Evolutionary conservation across 192 early-diverging fungal species (phyloP).

Genomic region (Cladochytrium replicatum): DNA sequence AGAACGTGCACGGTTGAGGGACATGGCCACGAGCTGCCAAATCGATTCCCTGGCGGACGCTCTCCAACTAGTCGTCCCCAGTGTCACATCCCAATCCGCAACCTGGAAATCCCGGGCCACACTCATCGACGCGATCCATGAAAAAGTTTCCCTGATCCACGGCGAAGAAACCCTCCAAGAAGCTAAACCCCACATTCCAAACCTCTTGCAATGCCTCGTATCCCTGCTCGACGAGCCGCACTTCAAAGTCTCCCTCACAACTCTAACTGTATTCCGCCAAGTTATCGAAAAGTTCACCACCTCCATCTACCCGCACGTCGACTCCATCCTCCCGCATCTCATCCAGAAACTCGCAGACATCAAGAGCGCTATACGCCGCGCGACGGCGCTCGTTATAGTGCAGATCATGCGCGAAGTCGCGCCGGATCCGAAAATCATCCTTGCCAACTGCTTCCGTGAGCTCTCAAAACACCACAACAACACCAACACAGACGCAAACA

Average conservation of each 20-base stretch:
- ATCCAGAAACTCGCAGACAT: constrained; percentile 11
- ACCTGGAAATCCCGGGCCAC: constrained; percentile 15
- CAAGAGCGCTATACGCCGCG: constrained; percentile 15
- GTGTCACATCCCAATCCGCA: no score
- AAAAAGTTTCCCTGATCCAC: not conserved
- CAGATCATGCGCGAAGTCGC: constrained; percentile 9
- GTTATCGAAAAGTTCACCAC: constrained; percentile 1
- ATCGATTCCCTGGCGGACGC: no score
- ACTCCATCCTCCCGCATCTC: not conserved
- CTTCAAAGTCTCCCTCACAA: constrained; percentile 21
- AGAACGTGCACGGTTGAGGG: no score
- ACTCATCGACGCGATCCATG: constrained; percentile 12
- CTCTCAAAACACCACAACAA: no score
- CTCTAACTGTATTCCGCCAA: constrained; percentile 14
- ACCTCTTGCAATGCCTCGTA: constrained; percentile 9
- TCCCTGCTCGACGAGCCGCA: constrained; percentile 13
- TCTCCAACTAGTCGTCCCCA: no score
- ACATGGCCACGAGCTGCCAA: no score
- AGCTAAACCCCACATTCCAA: constrained; percentile 4
- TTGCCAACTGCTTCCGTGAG: constrained; percentile 7
- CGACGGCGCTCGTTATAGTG: constrained; percentile 6
- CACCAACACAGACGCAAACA: not conserved
- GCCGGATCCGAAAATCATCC: constrained; percentile 10
- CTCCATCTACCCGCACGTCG: constrained; percentile 4
- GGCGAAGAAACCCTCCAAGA: not conserved